phyloP scores from a whole-genome alignment of 805 yeast genomes.

The Cyberlindnera mississippiensis region DNA sequence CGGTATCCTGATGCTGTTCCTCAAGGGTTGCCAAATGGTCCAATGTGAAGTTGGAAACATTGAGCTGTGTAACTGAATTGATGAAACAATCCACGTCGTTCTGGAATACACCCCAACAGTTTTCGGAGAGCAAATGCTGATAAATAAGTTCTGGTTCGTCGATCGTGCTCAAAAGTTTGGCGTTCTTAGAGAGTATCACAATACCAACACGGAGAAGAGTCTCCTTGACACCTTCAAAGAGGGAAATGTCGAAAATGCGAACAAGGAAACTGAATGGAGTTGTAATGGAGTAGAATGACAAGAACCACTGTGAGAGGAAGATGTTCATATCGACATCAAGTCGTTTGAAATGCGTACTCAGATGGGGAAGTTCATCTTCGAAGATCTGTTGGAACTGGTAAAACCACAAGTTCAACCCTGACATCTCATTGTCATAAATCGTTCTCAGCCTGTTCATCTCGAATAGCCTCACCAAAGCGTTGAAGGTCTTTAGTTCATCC shows the following conservation, averaged over 20 bases:
- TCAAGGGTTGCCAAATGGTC: conserved; percentile 10
- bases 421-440: conserved; percentile 50
- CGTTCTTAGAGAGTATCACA: conserved; percentile 47
- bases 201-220: conserved; percentile 53
- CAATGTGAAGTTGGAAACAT: conserved; percentile 11
- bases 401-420: conserved; percentile 49
- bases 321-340: conserved; percentile 40
- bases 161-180: conserved; percentile 32
- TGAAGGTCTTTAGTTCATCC: conserved; percentile 41
- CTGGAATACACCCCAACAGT: conserved; percentile 39
- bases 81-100: conserved; percentile 34
- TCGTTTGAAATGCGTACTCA: conserved; percentile 39
- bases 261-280: conserved; percentile 51
- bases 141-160: conserved; percentile 39
- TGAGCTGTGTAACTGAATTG: conserved; percentile 25
- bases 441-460: conserved; percentile 53
- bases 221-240: conserved; percentile 50
- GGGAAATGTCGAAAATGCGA: conserved; percentile 47
- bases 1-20: conserved; percentile 1
- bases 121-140: conserved; percentile 37
- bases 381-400: conserved; percentile 47
- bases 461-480: conserved; percentile 52
- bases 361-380: conserved; percentile 35
- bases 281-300: conserved; percentile 55
- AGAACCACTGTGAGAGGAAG: conserved; percentile 63